Conservation (phyloP, 208 protist species). For the Leishmania martiniquensis region DNA sequence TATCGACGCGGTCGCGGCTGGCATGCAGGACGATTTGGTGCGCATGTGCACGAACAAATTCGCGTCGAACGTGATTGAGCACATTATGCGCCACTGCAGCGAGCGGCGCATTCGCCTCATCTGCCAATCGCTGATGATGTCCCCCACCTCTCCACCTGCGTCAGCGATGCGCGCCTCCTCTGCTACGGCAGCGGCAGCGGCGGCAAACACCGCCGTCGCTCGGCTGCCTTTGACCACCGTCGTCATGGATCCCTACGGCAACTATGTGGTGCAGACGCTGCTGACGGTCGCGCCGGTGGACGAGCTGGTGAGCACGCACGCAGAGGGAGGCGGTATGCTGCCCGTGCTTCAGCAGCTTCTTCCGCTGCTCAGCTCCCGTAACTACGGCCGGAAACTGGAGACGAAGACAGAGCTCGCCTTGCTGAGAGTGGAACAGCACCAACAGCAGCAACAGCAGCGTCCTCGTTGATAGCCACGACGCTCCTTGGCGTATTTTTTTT, state of each 20-base stretch:
- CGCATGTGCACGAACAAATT: slow-evolving; percentile 95
- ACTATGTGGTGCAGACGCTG: slow-evolving; percentile 98
- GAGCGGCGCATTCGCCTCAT: slow-evolving; percentile 44
- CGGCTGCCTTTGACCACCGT: slow-evolving; percentile 62
- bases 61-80: slow-evolving; percentile 97
- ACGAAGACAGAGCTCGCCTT: slow-evolving; percentile 57
- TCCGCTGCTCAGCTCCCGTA: slow-evolving; percentile 45
- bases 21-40: slow-evolving; percentile 37
- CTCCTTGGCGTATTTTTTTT: background rate
- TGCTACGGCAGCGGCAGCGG: background rate
- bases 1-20: slow-evolving; percentile 47
- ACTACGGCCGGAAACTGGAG: slow-evolving; percentile 71
- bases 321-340: slow-evolving; percentile 38
- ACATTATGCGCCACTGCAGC: slow-evolving; percentile 83
- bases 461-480: background rate
- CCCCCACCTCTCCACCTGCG: background rate
- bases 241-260: slow-evolving; percentile 94
- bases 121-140: slow-evolving; percentile 48
- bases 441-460: slow-evolving; percentile 23
- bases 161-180: background rate
- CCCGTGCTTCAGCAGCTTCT: slow-evolving; percentile 40
- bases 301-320: slow-evolving; percentile 36
- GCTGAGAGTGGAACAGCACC: slow-evolving; percentile 40
- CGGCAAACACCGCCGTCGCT: slow-evolving; percentile 6
- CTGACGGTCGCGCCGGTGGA: slow-evolving; percentile 79